These are phyloP conservation scores for Pneumocystis murina DNA, from an alignment of 1,139 yeast genomes.

Conservation along the genomic window DNA sequence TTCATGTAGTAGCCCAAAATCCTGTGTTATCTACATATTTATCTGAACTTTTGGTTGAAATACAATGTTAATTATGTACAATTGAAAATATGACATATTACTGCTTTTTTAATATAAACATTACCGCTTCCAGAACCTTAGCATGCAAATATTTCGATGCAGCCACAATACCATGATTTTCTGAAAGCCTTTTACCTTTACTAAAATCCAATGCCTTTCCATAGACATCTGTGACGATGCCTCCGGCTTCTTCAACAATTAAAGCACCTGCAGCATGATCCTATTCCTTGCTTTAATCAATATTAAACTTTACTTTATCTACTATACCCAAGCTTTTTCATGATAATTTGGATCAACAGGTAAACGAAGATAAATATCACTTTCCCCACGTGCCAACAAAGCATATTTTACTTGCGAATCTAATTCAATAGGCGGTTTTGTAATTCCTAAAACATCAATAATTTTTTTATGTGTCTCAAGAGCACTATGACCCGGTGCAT, in stretches of 20 bases:
- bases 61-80: not conserved
- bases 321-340: conserved; percentile 68
- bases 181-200: conserved; percentile 57
- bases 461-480: conserved; percentile 75
- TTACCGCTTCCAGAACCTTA: conserved; percentile 46
- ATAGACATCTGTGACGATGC: conserved; percentile 67
- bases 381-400: conserved; percentile 76
- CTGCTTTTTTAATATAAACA: conserved; percentile 16
- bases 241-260: conserved; percentile 80
- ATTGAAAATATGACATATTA: conserved; percentile 15
- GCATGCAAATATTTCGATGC: conserved; percentile 52
- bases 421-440: conserved; percentile 36
- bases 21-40: not conserved
- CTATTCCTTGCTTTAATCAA: not conserved
- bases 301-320: not conserved
- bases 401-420: conserved; percentile 97
- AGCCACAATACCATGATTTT: conserved; percentile 83
- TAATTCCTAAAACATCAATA: conserved; percentile 51
- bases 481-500: conserved; percentile 91
- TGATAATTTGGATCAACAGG: conserved; percentile 64
- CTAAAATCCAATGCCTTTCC: conserved; percentile 69
- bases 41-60: not conserved
- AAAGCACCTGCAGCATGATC: conserved; percentile 96
- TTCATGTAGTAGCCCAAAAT: not conserved
- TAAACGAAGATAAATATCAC: conserved; percentile 77